Evolutionary conservation across 2,329 filamentous ascomycete species (phyloP).

Genomic region (Talaromyces albobiverticillius): DNA sequence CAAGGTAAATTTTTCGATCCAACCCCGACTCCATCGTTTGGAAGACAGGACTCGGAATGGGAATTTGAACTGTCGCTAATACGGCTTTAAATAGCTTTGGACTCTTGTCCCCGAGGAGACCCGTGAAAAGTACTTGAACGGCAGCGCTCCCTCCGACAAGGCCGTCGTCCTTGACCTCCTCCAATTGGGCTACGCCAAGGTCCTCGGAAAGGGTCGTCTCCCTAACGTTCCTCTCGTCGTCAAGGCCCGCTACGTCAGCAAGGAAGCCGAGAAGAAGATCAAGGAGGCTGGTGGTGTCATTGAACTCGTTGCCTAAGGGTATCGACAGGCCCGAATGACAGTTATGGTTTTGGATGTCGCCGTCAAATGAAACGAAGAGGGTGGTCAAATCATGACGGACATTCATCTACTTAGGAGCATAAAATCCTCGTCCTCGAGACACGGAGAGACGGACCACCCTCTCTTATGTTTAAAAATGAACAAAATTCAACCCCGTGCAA

Average conservation of each 20-base stretch:
- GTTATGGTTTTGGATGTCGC: conserved; percentile 2
- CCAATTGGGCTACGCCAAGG: conserved; percentile 94
- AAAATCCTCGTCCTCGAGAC: background rate
- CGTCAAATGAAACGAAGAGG: background rate
- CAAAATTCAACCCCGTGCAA: conserved; percentile 9
- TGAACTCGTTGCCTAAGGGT: conserved; percentile 85
- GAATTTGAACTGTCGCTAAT: background rate
- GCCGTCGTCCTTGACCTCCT: conserved; percentile 98
- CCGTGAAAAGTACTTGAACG: conserved; percentile 83
- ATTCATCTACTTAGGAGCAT: conserved; percentile 1
- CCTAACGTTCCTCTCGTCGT: conserved; percentile 92
- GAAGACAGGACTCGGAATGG: background rate
- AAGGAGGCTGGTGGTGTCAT: conserved; percentile 94
- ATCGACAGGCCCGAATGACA: background rate
- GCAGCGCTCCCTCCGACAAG: conserved; percentile 77
- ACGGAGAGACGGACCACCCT: background rate
- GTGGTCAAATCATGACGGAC: conserved; percentile 3
- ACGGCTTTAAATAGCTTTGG: conserved; percentile 68
- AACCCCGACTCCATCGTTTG: too few species aligned
- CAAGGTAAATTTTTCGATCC: conserved; percentile 64
- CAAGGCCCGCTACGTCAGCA: conserved; percentile 90
- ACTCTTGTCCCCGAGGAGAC: conserved; percentile 89
- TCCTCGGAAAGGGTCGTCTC: conserved; percentile 96
- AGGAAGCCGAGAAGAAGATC: conserved; percentile 98
- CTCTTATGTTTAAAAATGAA: conserved; percentile 11